Percentiles rank a stretch among this genome's conserved stretches.
Evolutionary conservation across 768 basidiomycete genomes (phyloP).

Genomic region (Lanmaoa pseudosensibilis): DNA sequence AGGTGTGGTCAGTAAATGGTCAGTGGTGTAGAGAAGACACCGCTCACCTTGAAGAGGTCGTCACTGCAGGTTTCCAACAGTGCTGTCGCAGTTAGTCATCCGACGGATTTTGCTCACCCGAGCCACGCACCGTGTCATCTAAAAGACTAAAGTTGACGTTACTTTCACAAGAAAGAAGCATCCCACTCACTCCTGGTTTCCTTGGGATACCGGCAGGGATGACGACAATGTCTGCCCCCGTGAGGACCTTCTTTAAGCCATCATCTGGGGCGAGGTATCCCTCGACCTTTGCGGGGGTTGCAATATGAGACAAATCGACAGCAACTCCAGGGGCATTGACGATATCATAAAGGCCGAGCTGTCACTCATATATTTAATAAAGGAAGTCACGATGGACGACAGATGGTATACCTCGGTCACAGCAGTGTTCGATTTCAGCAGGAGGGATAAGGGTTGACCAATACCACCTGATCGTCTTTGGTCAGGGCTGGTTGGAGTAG

Average conservation of each 20-base stretch:
- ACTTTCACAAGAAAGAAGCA: background rate
- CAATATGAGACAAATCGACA: slow-evolving; percentile 91
- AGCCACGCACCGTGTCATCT: slow-evolving; percentile 52
- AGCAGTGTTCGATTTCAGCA: slow-evolving; percentile 82
- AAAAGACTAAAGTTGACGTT: slow-evolving; percentile 1
- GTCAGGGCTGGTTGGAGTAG: slow-evolving; percentile 3
- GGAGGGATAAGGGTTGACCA: slow-evolving; percentile 91
- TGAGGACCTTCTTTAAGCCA: slow-evolving; percentile 79
- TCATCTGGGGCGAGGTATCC: slow-evolving; percentile 81
- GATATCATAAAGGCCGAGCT: slow-evolving; percentile 94
- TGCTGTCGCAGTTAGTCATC: slow-evolving; percentile 11
- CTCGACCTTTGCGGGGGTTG: slow-evolving; percentile 80
- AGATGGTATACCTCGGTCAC: slow-evolving; percentile 63
- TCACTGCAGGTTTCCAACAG: slow-evolving; percentile 53
- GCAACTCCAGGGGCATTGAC: slow-evolving; percentile 97
- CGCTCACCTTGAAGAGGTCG: slow-evolving; percentile 87
- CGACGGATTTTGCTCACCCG: background rate
- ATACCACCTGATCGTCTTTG: slow-evolving; percentile 71
- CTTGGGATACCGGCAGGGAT: slow-evolving; percentile 97
- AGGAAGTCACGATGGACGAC: background rate
- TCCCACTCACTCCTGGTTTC: slow-evolving; percentile 79
- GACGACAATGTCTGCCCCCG: slow-evolving; percentile 85
- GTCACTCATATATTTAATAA: slow-evolving; percentile 1
- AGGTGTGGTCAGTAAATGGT: slow-evolving; percentile 5
- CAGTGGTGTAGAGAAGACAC: background rate